Base-by-base conservation (phyloP, 1,284 basidiomycete genomes). In the Omphalotus olearius region DNA sequence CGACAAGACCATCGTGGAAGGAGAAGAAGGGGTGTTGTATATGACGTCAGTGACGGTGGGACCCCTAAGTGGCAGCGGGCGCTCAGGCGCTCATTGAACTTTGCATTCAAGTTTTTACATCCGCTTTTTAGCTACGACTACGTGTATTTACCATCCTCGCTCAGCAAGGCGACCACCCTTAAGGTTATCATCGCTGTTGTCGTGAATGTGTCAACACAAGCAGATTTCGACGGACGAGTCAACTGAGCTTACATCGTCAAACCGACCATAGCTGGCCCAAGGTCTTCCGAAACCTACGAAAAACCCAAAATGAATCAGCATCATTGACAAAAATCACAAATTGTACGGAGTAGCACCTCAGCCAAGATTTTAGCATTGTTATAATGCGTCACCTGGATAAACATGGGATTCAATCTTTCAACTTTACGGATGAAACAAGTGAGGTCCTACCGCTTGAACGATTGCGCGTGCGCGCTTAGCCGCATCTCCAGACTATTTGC, bases 381-480 rank as follows among this genome's bases (percentile, higher is more conserved):
- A 81, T 88, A 91, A 77, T 99, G 96, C 3, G 96, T 98, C 14
- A 95, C 84, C 84, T 86, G 37, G 16, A 47, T 57, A 4, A 33
- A 45, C 47, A 51, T 47, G 39, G 18, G 50, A 47, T 36, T 18
- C 17, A 30, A 45, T 28, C 14, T 37, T 43, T 30, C 23, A 23
- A 23, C 41, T 46, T 7, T n/a, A n/a, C 33, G 2, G 25, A 50
- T 39, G 53, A 23, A 17, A 42, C 53, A 47, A 25, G 13, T 56
- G 54, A 54, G 33, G 20, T 64, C 78, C 56, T 61, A 89, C 94
- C 40, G 96, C 92, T 73, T 98, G 93, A 37, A 99, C 96, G 60
- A 99, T 98, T n/a, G 96, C 95, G 53, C 86, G 85, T 13, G 96
- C 96, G 52, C 94, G 85, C 70, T 93, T 94, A 33, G 88, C 92